These are phyloP conservation scores for Talaromyces sp. DNA, from an alignment of 2,329 filamentous ascomycete species.

Conservation along the genomic window DNA sequence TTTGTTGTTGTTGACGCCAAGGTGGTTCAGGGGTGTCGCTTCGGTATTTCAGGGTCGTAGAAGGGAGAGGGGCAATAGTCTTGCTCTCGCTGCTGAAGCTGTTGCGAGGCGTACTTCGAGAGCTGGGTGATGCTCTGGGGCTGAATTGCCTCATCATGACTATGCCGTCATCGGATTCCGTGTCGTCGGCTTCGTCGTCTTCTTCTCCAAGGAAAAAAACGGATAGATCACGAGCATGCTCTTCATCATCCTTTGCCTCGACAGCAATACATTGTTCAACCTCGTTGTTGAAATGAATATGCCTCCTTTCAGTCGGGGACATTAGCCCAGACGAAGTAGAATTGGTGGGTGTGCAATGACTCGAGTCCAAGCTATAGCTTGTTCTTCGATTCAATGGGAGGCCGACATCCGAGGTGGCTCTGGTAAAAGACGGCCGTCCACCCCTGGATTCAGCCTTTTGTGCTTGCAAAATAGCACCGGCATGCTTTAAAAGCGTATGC, in stretches of 20 bases:
- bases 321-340: constrained; percentile 64
- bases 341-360: constrained; percentile 60
- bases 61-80: constrained; percentile 81
- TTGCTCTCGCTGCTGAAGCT: constrained; percentile 63
- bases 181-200: constrained; percentile 42
- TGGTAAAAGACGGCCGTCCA: constrained; percentile 53
- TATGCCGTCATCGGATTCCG: constrained; percentile 68
- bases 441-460: constrained; percentile 58
- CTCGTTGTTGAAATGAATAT: constrained; percentile 95
- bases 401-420: constrained; percentile 64
- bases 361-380: constrained; percentile 43
- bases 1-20: constrained; percentile 18
- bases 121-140: constrained; percentile 40
- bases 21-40: constrained; percentile 65
- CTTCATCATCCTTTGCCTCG: constrained; percentile 74
- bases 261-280: constrained; percentile 95
- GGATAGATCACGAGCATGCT: constrained; percentile 40
- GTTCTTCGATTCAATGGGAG: constrained; percentile 55
- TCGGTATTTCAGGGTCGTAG: constrained; percentile 80
- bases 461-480: constrained; percentile 77
- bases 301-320: constrained; percentile 63
- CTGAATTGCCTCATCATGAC: constrained; percentile 74
- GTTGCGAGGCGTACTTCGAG: constrained; percentile 50
- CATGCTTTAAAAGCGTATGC: constrained; percentile 84
- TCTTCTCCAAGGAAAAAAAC: constrained; percentile 6